These are phyloP conservation scores for Alternaria burnsii DNA, from an alignment of 2,329 filamentous ascomycete species.

Conservation along the genomic window DNA sequence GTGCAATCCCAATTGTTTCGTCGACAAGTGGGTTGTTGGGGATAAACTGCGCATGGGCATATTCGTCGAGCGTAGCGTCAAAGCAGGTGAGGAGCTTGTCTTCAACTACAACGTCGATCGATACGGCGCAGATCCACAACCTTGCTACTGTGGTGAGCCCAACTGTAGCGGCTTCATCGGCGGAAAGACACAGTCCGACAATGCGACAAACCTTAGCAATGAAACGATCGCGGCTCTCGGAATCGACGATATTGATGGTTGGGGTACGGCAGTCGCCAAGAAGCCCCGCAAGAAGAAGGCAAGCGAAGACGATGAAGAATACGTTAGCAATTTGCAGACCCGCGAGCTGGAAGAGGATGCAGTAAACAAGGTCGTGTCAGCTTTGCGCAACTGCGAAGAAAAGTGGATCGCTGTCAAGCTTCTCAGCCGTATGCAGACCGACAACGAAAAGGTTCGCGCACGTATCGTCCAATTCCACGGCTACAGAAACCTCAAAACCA, in stretches of 20 bases:
- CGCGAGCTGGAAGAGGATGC: conserved; percentile 81
- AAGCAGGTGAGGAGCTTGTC: conserved; percentile 90
- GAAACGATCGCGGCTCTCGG: conserved; percentile 93
- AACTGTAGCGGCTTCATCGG: conserved; percentile 98
- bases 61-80: conserved; percentile 85
- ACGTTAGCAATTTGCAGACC: conserved; percentile 86
- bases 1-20: conserved; percentile 98
- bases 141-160: conserved; percentile 92
- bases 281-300: conserved; percentile 92
- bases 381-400: conserved; percentile 97
- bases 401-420: conserved; percentile 99
- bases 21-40: conserved; percentile 99
- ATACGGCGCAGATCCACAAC: conserved; percentile 95
- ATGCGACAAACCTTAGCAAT: conserved; percentile 87
- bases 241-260: conserved; percentile 90
- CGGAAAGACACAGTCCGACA: conserved; percentile 96
- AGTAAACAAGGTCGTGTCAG: conserved; percentile 94
- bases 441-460: conserved; percentile 86
- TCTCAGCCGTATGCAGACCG: conserved; percentile 83
- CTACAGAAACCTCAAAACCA: conserved; percentile 91
- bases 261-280: conserved; percentile 90
- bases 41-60: conserved; percentile 99
- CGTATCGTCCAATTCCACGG: conserved; percentile 95
- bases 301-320: conserved; percentile 92
- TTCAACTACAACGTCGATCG: conserved; percentile 99